phyloP scores from a whole-genome alignment of 495 filamentous ascomycete genomes.

The Sphaerosporella brunnea region DNA sequence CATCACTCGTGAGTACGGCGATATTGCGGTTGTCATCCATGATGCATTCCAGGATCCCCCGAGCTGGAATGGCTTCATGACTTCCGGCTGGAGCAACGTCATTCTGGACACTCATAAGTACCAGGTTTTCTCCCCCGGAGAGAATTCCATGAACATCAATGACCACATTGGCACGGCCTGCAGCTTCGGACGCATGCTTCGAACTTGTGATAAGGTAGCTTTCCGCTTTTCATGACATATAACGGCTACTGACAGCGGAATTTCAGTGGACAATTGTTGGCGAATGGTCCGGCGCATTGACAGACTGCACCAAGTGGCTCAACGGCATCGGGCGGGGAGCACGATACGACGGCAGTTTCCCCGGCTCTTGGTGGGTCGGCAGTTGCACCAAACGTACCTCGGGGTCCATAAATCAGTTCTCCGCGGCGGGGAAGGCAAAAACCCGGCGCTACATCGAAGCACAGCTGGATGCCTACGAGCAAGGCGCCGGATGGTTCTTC shows the following conservation, averaged over 20 bases:
- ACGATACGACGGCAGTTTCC: constrained; percentile 49
- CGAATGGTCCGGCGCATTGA: constrained; percentile 40
- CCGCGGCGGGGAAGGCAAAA: constrained; percentile 12
- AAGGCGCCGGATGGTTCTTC: constrained; percentile 54
- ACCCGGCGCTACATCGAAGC: constrained; percentile 38
- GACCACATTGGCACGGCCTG: constrained; percentile 38
- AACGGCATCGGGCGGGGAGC: constrained; percentile 52
- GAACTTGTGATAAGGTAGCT: constrained; percentile 35
- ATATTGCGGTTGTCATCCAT: constrained; percentile 41
- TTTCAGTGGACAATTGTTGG: constrained; percentile 48
- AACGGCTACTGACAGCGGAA: too few species aligned
- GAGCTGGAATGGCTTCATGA: constrained; percentile 60
- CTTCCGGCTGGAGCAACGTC: constrained; percentile 37
- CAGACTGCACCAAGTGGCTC: constrained; percentile 44
- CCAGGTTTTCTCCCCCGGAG: constrained; percentile 44
- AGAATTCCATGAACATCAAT: constrained; percentile 34
- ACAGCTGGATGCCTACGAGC: constrained; percentile 58
- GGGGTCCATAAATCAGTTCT: constrained; percentile 15
- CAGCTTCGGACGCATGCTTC: constrained; percentile 32
- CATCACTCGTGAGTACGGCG: constrained; percentile 37
- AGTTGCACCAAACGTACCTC: constrained; percentile 31
- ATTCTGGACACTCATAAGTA: constrained; percentile 56
- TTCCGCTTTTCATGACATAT: too few species aligned
- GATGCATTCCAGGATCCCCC: constrained; percentile 49
- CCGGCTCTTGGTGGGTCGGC: constrained; percentile 33